Evolutionary conservation across 345 rosid species (phyloP).

Genomic region (Abelmoschus esculentus): DNA sequence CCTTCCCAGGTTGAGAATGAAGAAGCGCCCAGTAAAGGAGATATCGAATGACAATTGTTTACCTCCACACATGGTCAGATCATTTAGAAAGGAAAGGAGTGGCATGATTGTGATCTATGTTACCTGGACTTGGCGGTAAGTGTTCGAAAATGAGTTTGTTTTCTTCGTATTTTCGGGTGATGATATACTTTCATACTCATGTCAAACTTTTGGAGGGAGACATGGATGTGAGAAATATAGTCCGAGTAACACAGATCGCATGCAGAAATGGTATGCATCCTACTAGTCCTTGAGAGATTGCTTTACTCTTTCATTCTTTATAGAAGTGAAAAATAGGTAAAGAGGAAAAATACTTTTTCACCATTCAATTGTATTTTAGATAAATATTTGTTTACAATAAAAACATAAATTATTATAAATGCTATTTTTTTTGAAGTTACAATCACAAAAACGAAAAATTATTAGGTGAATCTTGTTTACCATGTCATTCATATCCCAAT

Average conservation of each 20-base stretch:
- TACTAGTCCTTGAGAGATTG: neutral
- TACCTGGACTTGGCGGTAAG: neutral
- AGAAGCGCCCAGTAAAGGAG: slow-evolving; percentile 7
- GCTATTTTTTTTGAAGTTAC: too few relatives aligned
- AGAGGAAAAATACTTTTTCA: neutral
- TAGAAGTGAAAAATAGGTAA: neutral
- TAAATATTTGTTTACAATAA: neutral
- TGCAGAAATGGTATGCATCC: neutral
- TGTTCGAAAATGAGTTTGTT: neutral
- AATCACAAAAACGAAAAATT: too few relatives aligned
- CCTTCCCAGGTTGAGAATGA: slow-evolving; percentile 48
- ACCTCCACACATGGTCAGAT: neutral
- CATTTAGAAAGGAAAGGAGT: neutral
- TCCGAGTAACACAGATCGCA: neutral
- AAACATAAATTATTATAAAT: too few relatives aligned
- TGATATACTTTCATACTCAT: neutral
- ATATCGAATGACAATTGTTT: neutral
- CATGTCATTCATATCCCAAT: too few relatives aligned
- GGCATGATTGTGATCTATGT: neutral
- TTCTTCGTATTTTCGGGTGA: neutral
- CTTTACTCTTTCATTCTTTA: neutral
- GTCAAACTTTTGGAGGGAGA: neutral
- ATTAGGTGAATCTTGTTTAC: too few relatives aligned
- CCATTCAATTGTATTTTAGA: neutral
- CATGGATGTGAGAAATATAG: neutral